Percentiles rank a stretch among this genome's conserved stretches.
Conservation (phyloP, 495 filamentous ascomycete species). For the Podospora pseudoanserina region DNA sequence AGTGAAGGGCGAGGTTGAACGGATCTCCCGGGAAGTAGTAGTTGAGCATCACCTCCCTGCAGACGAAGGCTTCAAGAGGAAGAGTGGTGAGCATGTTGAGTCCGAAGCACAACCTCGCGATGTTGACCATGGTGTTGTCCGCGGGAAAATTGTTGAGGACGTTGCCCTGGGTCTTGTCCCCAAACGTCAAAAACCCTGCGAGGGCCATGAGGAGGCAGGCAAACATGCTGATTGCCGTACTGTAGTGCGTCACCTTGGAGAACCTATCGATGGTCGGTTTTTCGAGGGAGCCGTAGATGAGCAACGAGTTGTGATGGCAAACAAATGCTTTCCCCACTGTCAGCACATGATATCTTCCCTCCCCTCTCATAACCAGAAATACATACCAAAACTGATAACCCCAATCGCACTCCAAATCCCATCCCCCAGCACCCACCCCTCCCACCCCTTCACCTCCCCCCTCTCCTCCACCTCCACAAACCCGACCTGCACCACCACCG, state of each 20-base stretch:
- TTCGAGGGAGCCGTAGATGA: conserved; percentile 94
- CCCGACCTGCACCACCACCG: conserved; percentile 82
- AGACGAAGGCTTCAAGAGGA: conserved; percentile 94
- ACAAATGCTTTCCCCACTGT: conserved; percentile 63
- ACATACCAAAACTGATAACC: conserved; percentile 90
- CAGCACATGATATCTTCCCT: conserved; percentile 27
- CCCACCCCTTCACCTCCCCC: conserved; percentile 59
- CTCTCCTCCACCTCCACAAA: conserved; percentile 64
- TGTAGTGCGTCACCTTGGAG: conserved; percentile 85
- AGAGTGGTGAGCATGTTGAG: conserved; percentile 98
- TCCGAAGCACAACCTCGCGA: conserved; percentile 91
- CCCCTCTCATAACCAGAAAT: neutral
- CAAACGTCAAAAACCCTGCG: conserved; percentile 87
- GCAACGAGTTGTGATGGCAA: conserved; percentile 90
- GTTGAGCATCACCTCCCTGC: conserved; percentile 90
- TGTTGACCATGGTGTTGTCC: conserved; percentile 86
- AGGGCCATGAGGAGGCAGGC: conserved; percentile 88
- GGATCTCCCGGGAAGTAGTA: conserved; percentile 82
- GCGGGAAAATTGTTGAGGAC: conserved; percentile 96
- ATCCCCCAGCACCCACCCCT: conserved; percentile 67
- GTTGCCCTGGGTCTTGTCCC: conserved; percentile 86
- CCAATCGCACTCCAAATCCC: conserved; percentile 95
- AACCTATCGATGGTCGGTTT: conserved; percentile 95
- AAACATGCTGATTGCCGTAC: conserved; percentile 79
- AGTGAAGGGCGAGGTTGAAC: conserved; percentile 76